Percentiles rank a stretch among this genome's conserved stretches.
Conservation (phyloP, 2,329 filamentous ascomycete species). For the Periglandula ipomoeae region DNA sequence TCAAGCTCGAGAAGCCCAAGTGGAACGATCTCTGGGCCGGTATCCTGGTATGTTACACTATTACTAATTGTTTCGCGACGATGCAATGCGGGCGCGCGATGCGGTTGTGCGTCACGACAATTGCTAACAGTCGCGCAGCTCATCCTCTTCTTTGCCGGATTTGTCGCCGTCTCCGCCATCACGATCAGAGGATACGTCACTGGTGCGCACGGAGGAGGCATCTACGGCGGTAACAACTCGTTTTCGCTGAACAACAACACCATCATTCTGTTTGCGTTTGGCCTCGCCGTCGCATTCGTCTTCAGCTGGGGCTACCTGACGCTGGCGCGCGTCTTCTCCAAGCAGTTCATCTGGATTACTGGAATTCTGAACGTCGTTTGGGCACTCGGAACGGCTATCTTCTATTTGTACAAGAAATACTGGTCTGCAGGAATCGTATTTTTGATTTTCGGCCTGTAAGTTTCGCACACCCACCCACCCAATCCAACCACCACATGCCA, state of each 20-base stretch:
- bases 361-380: constrained; percentile 81
- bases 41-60: constrained; percentile 47
- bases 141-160: constrained; percentile 62
- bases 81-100: not conserved
- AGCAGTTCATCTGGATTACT: constrained; percentile 87
- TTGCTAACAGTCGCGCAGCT: constrained; percentile 36
- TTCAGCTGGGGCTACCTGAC: constrained; percentile 72
- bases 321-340: constrained; percentile 67
- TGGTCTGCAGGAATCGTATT: constrained; percentile 84
- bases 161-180: constrained; percentile 66
- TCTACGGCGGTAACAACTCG: constrained; percentile 59
- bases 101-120: not conserved
- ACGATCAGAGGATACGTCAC: constrained; percentile 64
- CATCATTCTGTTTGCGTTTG: constrained; percentile 74
- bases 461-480: no score
- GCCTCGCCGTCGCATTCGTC: constrained; percentile 62
- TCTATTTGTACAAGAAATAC: constrained; percentile 69
- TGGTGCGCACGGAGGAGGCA: constrained; percentile 57
- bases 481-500: no score
- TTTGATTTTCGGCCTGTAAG: constrained; percentile 50
- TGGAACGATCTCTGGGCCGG: constrained; percentile 89
- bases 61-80: not conserved
- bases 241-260: constrained; percentile 74
- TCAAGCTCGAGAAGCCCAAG: constrained; percentile 75
- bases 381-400: constrained; percentile 77